A percentile compares a stretch with the other conserved stretches of the same genome.
These are phyloP conservation scores for Polyporus tsugae DNA, from an alignment of 1,284 basidiomycete genomes.

Conservation along the genomic window DNA sequence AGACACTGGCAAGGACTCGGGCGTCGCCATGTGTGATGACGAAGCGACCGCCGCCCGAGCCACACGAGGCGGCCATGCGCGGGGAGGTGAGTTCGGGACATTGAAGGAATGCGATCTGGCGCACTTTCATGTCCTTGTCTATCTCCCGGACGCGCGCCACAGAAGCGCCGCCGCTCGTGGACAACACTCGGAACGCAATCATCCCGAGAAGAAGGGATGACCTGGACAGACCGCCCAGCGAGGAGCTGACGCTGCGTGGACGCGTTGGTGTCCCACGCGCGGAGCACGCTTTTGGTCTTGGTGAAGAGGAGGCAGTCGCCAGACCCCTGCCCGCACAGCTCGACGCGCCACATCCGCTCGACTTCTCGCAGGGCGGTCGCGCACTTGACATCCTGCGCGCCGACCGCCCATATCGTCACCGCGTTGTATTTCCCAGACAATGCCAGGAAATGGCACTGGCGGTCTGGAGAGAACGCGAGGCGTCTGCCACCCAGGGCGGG, in stretches of 20 bases:
- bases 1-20: not conserved
- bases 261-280: not conserved
- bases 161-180: not conserved
- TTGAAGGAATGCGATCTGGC: not conserved
- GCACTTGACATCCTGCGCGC: not conserved
- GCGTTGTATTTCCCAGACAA: not conserved
- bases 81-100: not conserved
- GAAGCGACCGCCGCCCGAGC: not conserved
- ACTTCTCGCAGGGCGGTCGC: not conserved
- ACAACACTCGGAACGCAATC: not conserved
- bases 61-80: not conserved
- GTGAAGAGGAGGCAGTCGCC: not conserved
- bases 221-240: not conserved
- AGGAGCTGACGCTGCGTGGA: conserved; percentile 1
- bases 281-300: not conserved
- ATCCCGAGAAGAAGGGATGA: not conserved
- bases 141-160: not conserved
- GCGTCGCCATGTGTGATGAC: not conserved
- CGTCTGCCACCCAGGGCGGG: not conserved
- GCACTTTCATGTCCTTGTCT: not conserved
- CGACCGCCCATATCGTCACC: not conserved
- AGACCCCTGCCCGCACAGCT: not conserved
- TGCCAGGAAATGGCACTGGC: not conserved
- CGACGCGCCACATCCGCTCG: conserved; percentile 6
- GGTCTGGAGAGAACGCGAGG: not conserved